Evolutionary conservation across 805 yeast genomes (phyloP).

Genomic region (Sungouiella blattae): DNA sequence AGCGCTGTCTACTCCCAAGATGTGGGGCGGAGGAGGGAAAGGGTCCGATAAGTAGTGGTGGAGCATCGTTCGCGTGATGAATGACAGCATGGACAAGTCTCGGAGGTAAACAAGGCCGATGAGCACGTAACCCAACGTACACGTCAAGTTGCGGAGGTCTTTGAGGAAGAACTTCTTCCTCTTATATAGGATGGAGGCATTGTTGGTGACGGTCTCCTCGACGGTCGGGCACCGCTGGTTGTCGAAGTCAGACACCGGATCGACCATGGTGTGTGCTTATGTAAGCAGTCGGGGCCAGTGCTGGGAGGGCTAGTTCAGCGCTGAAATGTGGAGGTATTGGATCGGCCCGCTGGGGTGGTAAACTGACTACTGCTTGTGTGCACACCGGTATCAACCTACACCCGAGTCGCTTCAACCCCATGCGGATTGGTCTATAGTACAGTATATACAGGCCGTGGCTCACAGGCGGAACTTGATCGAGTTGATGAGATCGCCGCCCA

Average conservation of each 20-base stretch:
- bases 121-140: slow-evolving; percentile 32
- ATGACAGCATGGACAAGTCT: slow-evolving; percentile 37
- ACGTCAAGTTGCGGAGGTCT: slow-evolving; percentile 32
- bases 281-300: background rate
- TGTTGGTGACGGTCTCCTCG: slow-evolving; percentile 40
- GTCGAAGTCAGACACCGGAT: slow-evolving; percentile 17
- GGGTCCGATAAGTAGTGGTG: slow-evolving; percentile 32
- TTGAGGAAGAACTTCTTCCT: slow-evolving; percentile 38
- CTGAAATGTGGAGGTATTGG: too few relatives aligned
- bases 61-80: slow-evolving; percentile 22
- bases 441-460: slow-evolving; percentile 1
- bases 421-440: too few relatives aligned
- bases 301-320: too few relatives aligned
- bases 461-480: slow-evolving; percentile 33
- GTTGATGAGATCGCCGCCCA: slow-evolving; percentile 63
- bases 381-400: background rate
- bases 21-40: slow-evolving; percentile 15
- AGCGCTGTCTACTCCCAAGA: slow-evolving; percentile 10
- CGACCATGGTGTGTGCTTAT: background rate
- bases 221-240: slow-evolving; percentile 30
- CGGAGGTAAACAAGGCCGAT: slow-evolving; percentile 37
- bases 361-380: too few relatives aligned
- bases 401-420: too few relatives aligned
- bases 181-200: slow-evolving; percentile 38
- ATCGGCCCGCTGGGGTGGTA: too few relatives aligned